Base-by-base conservation (phyloP, 345 rosid genomes). In the Boechera divaricarpa region DNA sequence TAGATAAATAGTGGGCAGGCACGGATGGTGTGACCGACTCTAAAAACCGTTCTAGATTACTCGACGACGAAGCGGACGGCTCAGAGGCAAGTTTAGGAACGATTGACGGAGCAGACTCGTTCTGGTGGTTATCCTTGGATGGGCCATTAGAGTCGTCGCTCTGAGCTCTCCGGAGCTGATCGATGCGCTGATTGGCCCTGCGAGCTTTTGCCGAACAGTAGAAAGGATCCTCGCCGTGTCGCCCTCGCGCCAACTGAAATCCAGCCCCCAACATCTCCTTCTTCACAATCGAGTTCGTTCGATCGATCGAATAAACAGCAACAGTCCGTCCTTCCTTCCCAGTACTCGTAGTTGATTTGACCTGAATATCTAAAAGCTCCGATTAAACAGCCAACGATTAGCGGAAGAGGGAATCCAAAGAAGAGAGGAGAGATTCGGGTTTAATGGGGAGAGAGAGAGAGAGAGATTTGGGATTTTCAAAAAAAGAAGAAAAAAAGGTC, bases 41-140 rank as follows among this genome's bases (percentile, higher is more conserved):
- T 75, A 85, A 55, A 63, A 88, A 88, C 76, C 89, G 77, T 10
- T 83, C 77, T 52, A 86, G 69, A 63, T 88, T 88, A 82, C 84
- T 80, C 18, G 69, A 79, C 11, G 80, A 73, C 32, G 82, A 44
- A 63, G 26, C 53, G 12, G 68, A 63, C 6, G 74, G 65, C 56
- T 70, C 79, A 64, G 35, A 75, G 2, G 24, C 24, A n/a, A 58
- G 1, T 5, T 21, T 11, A 10, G 51, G 28, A 7, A 63, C 66
- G 51, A 73, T 79, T 1, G 35, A 42, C 1, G 63, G 66, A 45
- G 48, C 67, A 2, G 71, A 31, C n/a, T 66, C 60, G 78, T 67
- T 71, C 21, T 18, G 21, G 16, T 76, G 72, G 10, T 10, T 18
- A 10, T 12, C 54, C 39, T 56, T 64, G 71, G 85, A 74, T 77